Base-by-base conservation (phyloP, 2,329 filamentous ascomycete genomes). In the Cercospora sp. region DNA sequence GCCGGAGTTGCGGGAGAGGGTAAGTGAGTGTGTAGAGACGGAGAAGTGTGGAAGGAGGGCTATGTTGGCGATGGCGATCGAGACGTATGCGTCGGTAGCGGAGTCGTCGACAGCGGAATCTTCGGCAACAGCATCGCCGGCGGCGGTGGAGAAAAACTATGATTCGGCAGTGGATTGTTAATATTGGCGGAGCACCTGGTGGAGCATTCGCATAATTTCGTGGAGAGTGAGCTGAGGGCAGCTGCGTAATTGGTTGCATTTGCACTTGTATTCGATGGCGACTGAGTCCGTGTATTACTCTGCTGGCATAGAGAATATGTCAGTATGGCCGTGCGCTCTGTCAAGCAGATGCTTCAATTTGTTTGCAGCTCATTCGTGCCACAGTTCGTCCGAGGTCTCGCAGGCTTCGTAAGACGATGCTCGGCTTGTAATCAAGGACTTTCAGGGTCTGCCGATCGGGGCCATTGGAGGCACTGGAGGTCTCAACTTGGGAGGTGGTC, bases 371-470 rank as follows among this genome's bases (percentile, higher is more conserved):
- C 49, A 4, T 53, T 53, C 5, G 6, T 24, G 12, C 1, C 45
- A 0, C 3, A 13, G 12, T 12, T 12, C 45, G 10, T 21, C 45
- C 10, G 18, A 51, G 45, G 10, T 12, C 18, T 53, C 21, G 24
- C 49, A 53, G 13, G 24, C 21, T 53, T 24, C 21, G 24, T 53
- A 7, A 28, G 1, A 28, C 9, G 12, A 28, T 13, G 5, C 21
- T 53, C 5, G 21, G 21, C 45, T 58, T 58, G 13, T 8, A 0
- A 12, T 1, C 6, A 3, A 18, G 9, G 1, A n/a, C 9, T n/a
- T 1, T 63, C 28, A 63, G 10, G 61, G 61, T 30, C 61, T 63
- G 7, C 40, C 61, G 18, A 63, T 34, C 13, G 61, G 24, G 26
- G 24, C 40, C 40, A 32, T 49, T 16, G 43, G 61, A 16, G 61